A percentile compares a stretch with the other conserved stretches of the same genome.
Conservation (phyloP, 108 stramenopile species). For the Nitzschia sp. region DNA sequence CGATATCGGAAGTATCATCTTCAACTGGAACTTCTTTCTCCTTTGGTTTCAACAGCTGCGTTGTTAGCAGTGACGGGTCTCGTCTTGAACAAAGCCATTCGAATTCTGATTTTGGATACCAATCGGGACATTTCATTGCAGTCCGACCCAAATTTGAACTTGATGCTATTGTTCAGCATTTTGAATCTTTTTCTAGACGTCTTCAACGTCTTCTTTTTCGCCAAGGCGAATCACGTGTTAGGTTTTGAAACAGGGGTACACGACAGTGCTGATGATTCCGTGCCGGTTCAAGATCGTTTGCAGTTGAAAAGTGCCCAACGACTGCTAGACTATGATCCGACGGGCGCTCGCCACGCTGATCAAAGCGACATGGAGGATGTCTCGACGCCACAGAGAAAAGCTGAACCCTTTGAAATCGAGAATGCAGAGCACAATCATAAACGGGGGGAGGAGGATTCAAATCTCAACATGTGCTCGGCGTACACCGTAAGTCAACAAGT, state of each 20-base stretch:
- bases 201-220: constrained; percentile 73
- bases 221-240: constrained; percentile 36
- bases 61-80: constrained; percentile 48
- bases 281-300: not conserved
- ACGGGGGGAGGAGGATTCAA: not conserved
- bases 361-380: constrained; percentile 32
- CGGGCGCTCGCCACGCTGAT: constrained; percentile 6
- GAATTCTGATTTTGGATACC: constrained; percentile 38
- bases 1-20: constrained; percentile 21
- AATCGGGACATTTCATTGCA: constrained; percentile 37
- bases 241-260: constrained; percentile 11
- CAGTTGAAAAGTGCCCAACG: constrained; percentile 16
- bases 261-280: not conserved
- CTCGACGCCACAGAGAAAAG: constrained; percentile 33
- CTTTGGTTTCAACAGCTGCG: constrained; percentile 56
- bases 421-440: not conserved
- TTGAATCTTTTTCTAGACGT: constrained; percentile 65
- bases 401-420: constrained; percentile 2
- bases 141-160: constrained; percentile 33
- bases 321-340: constrained; percentile 25
- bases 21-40: constrained; percentile 68
- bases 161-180: constrained; percentile 72
- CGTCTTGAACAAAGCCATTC: constrained; percentile 19
- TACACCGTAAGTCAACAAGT: constrained; percentile 65
- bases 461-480: constrained; percentile 82